A percentile compares a stretch with the other conserved stretches of the same genome.
Evolutionary conservation across 306 rosid genomes (phyloP).

Genomic region (Neltuma alba): DNA sequence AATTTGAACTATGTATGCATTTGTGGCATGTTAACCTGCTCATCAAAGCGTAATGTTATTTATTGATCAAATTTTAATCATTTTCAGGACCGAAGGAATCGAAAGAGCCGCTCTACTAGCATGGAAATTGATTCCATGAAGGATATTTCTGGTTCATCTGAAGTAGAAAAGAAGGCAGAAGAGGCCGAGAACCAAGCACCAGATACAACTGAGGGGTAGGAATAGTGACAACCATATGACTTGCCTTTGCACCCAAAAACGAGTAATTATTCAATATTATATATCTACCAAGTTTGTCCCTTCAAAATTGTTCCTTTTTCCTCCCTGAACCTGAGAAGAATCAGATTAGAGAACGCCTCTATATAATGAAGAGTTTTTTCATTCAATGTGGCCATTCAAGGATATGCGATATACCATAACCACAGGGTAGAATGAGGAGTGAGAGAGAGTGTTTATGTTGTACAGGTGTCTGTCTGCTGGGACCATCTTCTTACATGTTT

Average conservation of each 20-base stretch:
- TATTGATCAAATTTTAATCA: constrained; percentile 12
- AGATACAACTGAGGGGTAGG: constrained; percentile 57
- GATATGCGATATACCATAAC: constrained; percentile 34
- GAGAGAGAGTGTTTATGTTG: constrained; percentile 44
- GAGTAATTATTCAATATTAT: constrained; percentile 45
- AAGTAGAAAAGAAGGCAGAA: constrained; percentile 42
- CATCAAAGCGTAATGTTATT: background rate
- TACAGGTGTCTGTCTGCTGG: constrained; percentile 49
- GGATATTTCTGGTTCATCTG: constrained; percentile 60
- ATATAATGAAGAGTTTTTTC: constrained; percentile 38
- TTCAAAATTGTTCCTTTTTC: constrained; percentile 13
- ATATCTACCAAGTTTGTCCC: constrained; percentile 47
- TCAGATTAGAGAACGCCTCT: constrained; percentile 45
- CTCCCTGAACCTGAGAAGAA: constrained; percentile 41
- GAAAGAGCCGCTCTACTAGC: constrained; percentile 71
- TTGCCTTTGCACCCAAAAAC: constrained; percentile 32
- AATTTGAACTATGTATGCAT: background rate
- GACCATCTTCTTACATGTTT: constrained; percentile 41
- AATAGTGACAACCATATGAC: constrained; percentile 45
- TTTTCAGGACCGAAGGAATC: constrained; percentile 86
- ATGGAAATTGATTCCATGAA: constrained; percentile 73
- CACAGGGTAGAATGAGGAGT: constrained; percentile 32
- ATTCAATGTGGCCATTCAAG: constrained; percentile 44
- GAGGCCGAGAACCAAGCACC: constrained; percentile 45
- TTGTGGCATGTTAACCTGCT: constrained; percentile 4